phyloP scores from a whole-genome alignment of 805 yeast species.

The Phaffomyces antillensis region DNA sequence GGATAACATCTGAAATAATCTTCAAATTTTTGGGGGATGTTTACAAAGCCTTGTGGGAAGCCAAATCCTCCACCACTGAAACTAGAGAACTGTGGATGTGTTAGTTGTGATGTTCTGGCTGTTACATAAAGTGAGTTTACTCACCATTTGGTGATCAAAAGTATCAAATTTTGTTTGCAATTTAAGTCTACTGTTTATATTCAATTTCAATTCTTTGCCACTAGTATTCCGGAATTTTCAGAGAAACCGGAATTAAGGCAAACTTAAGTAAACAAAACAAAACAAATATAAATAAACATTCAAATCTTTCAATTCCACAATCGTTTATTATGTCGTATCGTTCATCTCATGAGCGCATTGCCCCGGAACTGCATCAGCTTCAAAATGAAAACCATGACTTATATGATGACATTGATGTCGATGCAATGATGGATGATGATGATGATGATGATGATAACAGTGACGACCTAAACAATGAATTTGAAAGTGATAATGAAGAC shows the following conservation, averaged over 20 bases:
- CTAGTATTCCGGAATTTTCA: background rate
- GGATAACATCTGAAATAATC: constrained; percentile 93
- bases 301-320: no score
- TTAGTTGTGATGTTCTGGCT: no score
- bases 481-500: constrained; percentile 5
- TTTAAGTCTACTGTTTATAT: background rate
- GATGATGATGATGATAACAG: constrained; percentile 3
- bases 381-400: constrained; percentile 3
- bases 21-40: constrained; percentile 49
- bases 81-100: constrained; percentile 28
- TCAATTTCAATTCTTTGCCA: background rate
- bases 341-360: background rate
- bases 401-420: constrained; percentile 27
- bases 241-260: background rate
- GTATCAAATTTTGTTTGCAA: background rate
- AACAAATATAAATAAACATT: no score
- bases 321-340: no score
- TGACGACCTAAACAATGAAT: background rate
- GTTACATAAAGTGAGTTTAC: background rate
- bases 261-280: background rate
- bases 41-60: constrained; percentile 21
- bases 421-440: constrained; percentile 15
- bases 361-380: constrained; percentile 3
- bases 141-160: background rate
- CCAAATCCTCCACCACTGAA: constrained; percentile 24